Evolutionary conservation across 805 yeast genomes (phyloP), one percentile per base, ranked within the genome.

Genomic region (Cyberlindnera xishuangbannaensis): DNA sequence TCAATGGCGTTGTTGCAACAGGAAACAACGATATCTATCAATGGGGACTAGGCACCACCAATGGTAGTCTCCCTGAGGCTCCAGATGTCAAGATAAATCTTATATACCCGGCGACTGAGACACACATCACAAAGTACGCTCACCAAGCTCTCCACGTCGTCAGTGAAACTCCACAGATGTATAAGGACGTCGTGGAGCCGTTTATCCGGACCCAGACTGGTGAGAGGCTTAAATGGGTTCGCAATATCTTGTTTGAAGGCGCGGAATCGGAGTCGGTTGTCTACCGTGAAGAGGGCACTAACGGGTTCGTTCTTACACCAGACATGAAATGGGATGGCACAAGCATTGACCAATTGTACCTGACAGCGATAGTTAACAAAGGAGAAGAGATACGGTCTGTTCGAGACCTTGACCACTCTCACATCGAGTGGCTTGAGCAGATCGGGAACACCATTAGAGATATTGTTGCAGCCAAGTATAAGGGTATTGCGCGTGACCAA

Each of bases 291-390:
- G 51, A 54, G 9, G 50, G 58, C 10, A 44, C 48, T 0, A 55
- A 53, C 27, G 87, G 88, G 14, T 85, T 83, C 50, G 75, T 87
- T 5, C 59, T 92, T 28, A 64, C 88, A 26, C 97, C 97, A 1
- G 97, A 90, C 58, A 84, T 90, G 94, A 88, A 88, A 55, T 92
- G 98, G 98, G 96, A 90, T 54, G 78, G 83, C 4, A 61, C 67
- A 31, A 75, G 76, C 18, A 45, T 80, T 52, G 84, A 76, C 17
- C 58, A 90, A 4, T 60, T 92, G 35, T 87, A 92, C 53, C 60
- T 90, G 45, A 78, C 84, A 33, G 82, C 83, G 7, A 78, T 90
- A 39, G 88, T 81, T 4, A 72, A 71, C 41, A 64, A 90, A 34
- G 40, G 40, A 3, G 65, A 61, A 1, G 87, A 83, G 44, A 71